Evolutionary conservation across 2,329 filamentous ascomycete species (phyloP).

Genomic region (Aspergillus sergii): DNA sequence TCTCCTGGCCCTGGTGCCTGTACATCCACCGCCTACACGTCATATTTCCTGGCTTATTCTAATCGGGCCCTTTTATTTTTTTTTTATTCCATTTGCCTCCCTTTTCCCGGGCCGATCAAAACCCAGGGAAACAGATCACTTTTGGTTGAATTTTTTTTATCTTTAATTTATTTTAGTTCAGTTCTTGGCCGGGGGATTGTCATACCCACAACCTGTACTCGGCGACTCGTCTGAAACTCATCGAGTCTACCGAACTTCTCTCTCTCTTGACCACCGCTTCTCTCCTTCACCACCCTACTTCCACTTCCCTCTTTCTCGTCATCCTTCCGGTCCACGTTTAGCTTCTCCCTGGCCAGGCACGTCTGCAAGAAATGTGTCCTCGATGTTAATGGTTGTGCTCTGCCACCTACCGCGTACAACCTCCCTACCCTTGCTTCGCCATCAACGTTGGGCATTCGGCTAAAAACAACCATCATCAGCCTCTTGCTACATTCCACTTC

Average conservation of each 20-base stretch:
- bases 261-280: slow-evolving; percentile 5
- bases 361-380: slow-evolving; percentile 22
- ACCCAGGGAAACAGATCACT: slow-evolving; percentile 4
- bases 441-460: slow-evolving; percentile 24
- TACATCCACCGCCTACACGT: slow-evolving; percentile 16
- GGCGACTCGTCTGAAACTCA: slow-evolving; percentile 19
- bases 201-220: slow-evolving; percentile 11
- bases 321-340: slow-evolving; percentile 11
- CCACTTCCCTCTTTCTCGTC: slow-evolving; percentile 13
- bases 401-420: slow-evolving; percentile 21
- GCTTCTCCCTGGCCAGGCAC: slow-evolving; percentile 6
- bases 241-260: slow-evolving; percentile 21
- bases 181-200: slow-evolving; percentile 20
- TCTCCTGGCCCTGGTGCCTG: slow-evolving; percentile 20
- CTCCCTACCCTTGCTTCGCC: slow-evolving; percentile 27
- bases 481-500: slow-evolving; percentile 19
- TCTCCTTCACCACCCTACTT: slow-evolving; percentile 21
- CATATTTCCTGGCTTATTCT: slow-evolving; percentile 3
- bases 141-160: not conserved
- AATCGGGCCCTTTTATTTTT: slow-evolving; percentile 6
- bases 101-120: slow-evolving; percentile 4
- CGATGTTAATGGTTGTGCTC: slow-evolving; percentile 24
- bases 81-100: not conserved
- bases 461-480: slow-evolving; percentile 20
- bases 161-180: slow-evolving; percentile 18